phyloP scores from a whole-genome alignment of 169 alveolate genomes.

The Plasmodium reichenowi region DNA sequence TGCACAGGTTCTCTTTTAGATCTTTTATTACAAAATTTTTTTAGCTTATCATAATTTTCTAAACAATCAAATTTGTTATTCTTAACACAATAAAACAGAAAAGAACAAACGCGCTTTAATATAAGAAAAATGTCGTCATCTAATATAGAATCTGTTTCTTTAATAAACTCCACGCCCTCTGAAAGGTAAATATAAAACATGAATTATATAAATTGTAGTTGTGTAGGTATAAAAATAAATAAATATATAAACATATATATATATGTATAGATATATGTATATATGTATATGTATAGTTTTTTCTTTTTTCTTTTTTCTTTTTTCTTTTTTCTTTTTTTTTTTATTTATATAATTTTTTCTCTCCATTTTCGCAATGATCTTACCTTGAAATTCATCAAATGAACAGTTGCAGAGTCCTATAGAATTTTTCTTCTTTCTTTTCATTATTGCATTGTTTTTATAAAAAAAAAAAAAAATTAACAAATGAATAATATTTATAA shows the following conservation, averaged over 20 bases:
- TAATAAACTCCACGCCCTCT: slow-evolving; percentile 60
- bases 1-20: not conserved
- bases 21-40: not conserved
- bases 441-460: slow-evolving; percentile 34
- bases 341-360: not conserved
- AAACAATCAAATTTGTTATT: slow-evolving; percentile 51
- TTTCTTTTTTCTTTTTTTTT: not conserved
- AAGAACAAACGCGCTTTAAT: slow-evolving; percentile 82
- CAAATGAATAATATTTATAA: slow-evolving; percentile 1
- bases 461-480: not conserved
- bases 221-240: not conserved
- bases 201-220: not conserved
- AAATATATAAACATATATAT: not conserved
- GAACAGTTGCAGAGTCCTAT: slow-evolving; percentile 66
- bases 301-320: not conserved
- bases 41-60: slow-evolving; percentile 9
- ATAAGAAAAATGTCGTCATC: slow-evolving; percentile 84
- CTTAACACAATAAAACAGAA: slow-evolving; percentile 74
- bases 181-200: not conserved
- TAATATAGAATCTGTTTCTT: slow-evolving; percentile 83
- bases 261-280: not conserved
- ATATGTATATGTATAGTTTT: not conserved
- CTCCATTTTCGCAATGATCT: not conserved
- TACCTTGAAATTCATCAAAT: slow-evolving; percentile 60
- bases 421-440: slow-evolving; percentile 17